Percentiles rank a stretch among this genome's conserved stretches.
Evolutionary conservation across 1,284 basidiomycete genomes (phyloP).

Genomic region (Prillingera fragicola): DNA sequence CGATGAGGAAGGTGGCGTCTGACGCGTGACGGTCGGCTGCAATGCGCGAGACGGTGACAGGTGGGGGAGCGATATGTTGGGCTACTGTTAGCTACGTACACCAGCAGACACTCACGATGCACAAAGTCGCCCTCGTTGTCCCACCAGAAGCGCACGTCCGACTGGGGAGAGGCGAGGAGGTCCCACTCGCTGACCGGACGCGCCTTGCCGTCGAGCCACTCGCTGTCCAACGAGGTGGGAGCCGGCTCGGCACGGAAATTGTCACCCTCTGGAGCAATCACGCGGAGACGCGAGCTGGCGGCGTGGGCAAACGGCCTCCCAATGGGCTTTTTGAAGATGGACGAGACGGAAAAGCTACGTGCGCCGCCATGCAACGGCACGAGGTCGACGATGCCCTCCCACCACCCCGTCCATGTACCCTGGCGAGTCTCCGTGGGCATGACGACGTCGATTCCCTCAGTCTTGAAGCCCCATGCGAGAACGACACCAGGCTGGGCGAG

Average conservation of each 20-base stretch:
- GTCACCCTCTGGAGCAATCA: conserved; percentile 26
- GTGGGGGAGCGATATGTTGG: conserved; percentile 31
- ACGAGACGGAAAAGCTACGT: conserved; percentile 71
- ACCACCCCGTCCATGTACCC: conserved; percentile 61
- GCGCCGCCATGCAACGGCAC: conserved; percentile 55
- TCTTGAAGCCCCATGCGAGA: conserved; percentile 73
- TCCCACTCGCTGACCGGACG: conserved; percentile 35
- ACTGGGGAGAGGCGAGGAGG: conserved; percentile 14
- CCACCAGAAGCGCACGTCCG: conserved; percentile 45
- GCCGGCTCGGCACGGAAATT: conserved; percentile 12
- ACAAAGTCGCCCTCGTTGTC: conserved; percentile 46
- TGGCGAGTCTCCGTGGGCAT: conserved; percentile 27
- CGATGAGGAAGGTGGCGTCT: conserved; percentile 64
- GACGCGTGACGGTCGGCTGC: conserved; percentile 72
- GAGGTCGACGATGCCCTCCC: conserved; percentile 77
- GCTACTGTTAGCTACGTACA: background rate
- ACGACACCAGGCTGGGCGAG: conserved; percentile 82
- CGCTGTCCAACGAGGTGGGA: background rate
- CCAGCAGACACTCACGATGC: conserved; percentile 38
- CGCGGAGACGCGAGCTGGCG: conserved; percentile 49
- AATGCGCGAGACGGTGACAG: conserved; percentile 64
- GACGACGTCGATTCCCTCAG: conserved; percentile 43
- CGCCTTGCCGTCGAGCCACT: conserved; percentile 34
- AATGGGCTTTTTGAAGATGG: conserved; percentile 65
- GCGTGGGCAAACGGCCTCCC: conserved; percentile 56